Base-by-base conservation (phyloP, 495 filamentous ascomycete species). In the Talaromyces ruber region DNA sequence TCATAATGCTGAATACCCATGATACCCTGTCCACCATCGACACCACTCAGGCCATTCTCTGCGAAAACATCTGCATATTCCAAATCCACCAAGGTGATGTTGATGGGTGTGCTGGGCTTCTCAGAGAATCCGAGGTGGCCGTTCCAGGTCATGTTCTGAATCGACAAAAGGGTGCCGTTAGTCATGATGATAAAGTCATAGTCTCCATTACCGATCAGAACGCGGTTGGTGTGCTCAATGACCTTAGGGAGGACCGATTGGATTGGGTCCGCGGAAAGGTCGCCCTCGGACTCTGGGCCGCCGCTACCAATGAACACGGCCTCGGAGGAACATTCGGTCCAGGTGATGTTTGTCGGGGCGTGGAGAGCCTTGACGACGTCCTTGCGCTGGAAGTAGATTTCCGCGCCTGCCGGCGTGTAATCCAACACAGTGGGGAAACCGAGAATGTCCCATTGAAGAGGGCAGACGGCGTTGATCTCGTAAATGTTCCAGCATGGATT, bases 141-240 rank as follows among this genome's bases (percentile, higher is more conserved):
- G 63, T 84, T 81, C 82, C 84, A 89, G 5, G 84, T 88, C 82
- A 88, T 85, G 69, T 88, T 88, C 68, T 88, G 84, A 63, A 88
- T 84, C 32, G 80, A 72, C 39, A 88, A 67, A 5, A 88, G 71
- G 0, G 84, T 86, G n/a, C 84, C 86, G 64, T 86, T 83, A 50
- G 80, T 77, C 45, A 86, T 74, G 58, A 88, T 79, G 63, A 85
- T 77, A 69, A 82, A 81, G 67, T 89, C 86, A 22, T 82, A 80
- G 64, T 81, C 75, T 7, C 83, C 86, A 63, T 85, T 82, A 11
- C 72, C 74, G 62, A 88, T 80, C 29, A 89, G 76, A 0, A 84
- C 84, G 55, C 80, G 76, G 59, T 87, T 82, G 0, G 82, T 83
- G 0, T 74, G 72, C 67, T 88, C 86, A 60, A 88, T 88, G 21